Evolutionary conservation across 441 rosid species (phyloP), one percentile per base, ranked within the genome.

Genomic region (Metrosideros polymorpha): DNA sequence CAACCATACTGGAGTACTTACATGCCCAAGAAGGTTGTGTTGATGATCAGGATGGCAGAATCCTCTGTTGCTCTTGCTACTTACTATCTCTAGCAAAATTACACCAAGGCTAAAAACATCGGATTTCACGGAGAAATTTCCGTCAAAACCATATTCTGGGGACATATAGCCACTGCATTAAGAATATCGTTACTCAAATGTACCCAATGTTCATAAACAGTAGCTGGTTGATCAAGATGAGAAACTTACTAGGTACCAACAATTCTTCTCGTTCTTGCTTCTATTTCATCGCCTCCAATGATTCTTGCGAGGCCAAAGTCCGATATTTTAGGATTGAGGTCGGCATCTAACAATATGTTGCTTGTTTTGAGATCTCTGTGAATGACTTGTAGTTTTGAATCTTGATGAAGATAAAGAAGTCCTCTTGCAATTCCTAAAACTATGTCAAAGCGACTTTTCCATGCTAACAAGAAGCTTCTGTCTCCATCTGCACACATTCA

Each of bases 231-330:
- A 71, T 39, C n/a, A 71, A 51, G 47, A 19, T 39, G 0, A 42
- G 50, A n/a, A 52, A 53, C 91, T 87, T 86, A 90, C 92, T 82
- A 90, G 29, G 93, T 92, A 2, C 92, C 91, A 22, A 87, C 51
- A 9, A 89, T 55, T 30, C 79, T 88, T 30, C 3, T 85, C 2
- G 91, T 92, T 9, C 54, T 86, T 47, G 85, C 91, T 77, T 82
- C 87, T 86, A 43, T 18, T 32, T 85, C 83, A 17, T 82, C 52
- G 0, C 89, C 89, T 59, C 42, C 83, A 82, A 82, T 85, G 6
- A 86, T 89, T 27, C 86, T 91, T 42, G 92, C 92, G 85, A 91
- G 61, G 15, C 92, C 92, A 47, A 91, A 91, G 85, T 91, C 89
- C 3, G 91, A 89, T 17, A 54, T 89, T 57, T 91, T 89, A 2